Percentiles rank a stretch among this genome's conserved stretches.
phyloP scores from a whole-genome alignment of 1,284 basidiomycete genomes.

The Ustilago trichophora region DNA sequence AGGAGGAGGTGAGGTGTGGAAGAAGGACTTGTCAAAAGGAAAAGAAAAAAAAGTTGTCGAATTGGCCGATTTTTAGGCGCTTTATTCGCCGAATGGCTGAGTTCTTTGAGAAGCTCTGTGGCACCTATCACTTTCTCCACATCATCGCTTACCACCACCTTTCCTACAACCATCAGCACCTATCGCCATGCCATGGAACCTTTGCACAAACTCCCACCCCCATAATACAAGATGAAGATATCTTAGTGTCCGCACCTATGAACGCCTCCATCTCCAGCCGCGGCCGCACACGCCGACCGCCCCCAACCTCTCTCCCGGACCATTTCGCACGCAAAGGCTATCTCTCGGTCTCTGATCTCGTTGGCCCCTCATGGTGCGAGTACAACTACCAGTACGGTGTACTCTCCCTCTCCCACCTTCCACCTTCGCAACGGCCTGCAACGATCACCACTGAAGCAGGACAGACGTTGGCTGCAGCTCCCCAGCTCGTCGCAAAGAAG shows the following conservation, averaged over 20 bases:
- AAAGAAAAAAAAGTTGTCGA: background rate
- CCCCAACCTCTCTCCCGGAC: slow-evolving; percentile 32
- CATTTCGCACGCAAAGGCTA: slow-evolving; percentile 42
- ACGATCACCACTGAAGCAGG: slow-evolving; percentile 55
- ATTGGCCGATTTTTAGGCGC: slow-evolving; percentile 4
- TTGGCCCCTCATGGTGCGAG: slow-evolving; percentile 62
- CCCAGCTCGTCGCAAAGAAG: slow-evolving; percentile 20
- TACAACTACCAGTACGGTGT: slow-evolving; percentile 56
- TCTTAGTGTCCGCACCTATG: too few species aligned
- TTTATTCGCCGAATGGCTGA: slow-evolving; percentile 12
- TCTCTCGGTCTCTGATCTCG: slow-evolving; percentile 60
- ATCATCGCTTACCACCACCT: too few species aligned
- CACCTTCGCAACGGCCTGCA: slow-evolving; percentile 42
- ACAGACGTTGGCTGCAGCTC: slow-evolving; percentile 28
- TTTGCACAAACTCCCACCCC: too few species aligned
- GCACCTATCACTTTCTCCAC: background rate
- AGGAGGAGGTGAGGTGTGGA: background rate
- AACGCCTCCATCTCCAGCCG: background rate
- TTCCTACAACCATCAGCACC: too few species aligned
- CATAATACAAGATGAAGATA: background rate
- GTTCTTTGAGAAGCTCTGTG: too few species aligned
- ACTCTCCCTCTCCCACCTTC: slow-evolving; percentile 50
- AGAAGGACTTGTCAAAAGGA: background rate
- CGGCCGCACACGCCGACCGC: slow-evolving; percentile 1
- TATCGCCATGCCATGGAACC: too few species aligned